Evolutionary conservation across 176 grass and related monocot genomes (phyloP).

Genomic region (Musa acuminata): DNA sequence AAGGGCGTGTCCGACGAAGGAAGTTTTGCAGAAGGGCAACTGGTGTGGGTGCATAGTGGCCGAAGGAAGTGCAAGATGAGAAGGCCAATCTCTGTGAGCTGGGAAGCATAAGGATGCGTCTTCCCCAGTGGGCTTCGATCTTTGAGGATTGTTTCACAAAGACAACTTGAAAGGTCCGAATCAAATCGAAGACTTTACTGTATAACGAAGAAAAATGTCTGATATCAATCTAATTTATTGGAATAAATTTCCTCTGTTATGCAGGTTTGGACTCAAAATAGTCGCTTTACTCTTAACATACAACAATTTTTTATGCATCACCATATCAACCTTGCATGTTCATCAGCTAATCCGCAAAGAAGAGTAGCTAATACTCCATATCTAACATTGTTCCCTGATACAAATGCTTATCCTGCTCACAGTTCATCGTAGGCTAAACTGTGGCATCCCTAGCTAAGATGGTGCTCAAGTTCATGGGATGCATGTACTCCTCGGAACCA

Average conservation of each 20-base stretch:
- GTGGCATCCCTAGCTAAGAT: constrained; percentile 61
- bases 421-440: neutral
- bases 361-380: too few relatives aligned
- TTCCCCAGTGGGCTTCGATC: neutral
- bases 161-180: too few relatives aligned
- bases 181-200: neutral
- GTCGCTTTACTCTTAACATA: too few relatives aligned
- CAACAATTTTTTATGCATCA: too few relatives aligned
- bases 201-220: neutral
- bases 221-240: too few relatives aligned
- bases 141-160: too few relatives aligned
- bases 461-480: constrained; percentile 93
- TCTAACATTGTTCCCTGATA: too few relatives aligned
- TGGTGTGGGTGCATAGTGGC: constrained; percentile 47
- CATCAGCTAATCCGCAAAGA: too few relatives aligned
- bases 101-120: constrained; percentile 19
- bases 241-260: too few relatives aligned
- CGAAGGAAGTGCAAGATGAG: constrained; percentile 52
- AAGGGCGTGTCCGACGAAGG: constrained; percentile 9
- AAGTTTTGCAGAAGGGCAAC: constrained; percentile 35
- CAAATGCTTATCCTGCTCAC: neutral
- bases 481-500: constrained; percentile 72
- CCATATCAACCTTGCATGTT: too few relatives aligned
- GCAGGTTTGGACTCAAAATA: too few relatives aligned
- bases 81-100: constrained; percentile 71